Conservation (phyloP, 345 rosid species). For the Citrus trifoliata region DNA sequence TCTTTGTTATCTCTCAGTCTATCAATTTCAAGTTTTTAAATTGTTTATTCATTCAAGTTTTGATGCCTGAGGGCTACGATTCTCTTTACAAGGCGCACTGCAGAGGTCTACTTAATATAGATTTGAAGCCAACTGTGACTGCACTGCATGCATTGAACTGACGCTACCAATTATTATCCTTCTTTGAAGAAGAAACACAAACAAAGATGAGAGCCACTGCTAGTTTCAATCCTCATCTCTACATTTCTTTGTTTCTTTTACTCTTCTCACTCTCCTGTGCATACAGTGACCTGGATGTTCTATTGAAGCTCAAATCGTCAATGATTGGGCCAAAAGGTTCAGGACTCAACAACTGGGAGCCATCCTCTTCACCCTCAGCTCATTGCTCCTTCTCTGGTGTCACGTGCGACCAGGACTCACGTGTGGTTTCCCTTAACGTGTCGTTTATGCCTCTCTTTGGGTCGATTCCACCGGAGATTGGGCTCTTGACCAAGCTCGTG, state of each 20-base stretch:
- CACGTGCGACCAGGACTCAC: constrained; percentile 44
- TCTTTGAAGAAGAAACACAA: neutral
- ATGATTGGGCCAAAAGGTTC: constrained; percentile 46
- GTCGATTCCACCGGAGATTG: constrained; percentile 65
- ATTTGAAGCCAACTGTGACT: constrained; percentile 2
- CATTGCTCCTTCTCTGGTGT: constrained; percentile 90
- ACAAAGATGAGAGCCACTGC: constrained; percentile 24
- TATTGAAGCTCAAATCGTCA: constrained; percentile 62
- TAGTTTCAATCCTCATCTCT: constrained; percentile 6
- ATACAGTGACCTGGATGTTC: constrained; percentile 50
- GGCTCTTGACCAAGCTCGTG: constrained; percentile 49
- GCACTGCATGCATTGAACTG: constrained; percentile 33
- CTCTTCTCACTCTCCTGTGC: constrained; percentile 26
- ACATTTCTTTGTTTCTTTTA: constrained; percentile 19
- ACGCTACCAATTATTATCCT: constrained; percentile 20
- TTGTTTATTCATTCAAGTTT: constrained; percentile 21
- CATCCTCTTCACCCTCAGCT: constrained; percentile 37
- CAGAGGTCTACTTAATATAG: constrained; percentile 29
- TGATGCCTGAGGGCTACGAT: constrained; percentile 36
- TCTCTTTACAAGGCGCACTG: constrained; percentile 24
- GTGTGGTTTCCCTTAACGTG: constrained; percentile 62
- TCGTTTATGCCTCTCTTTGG: constrained; percentile 52
- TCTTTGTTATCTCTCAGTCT: neutral
- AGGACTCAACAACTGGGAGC: constrained; percentile 69
- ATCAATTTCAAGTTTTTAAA: constrained; percentile 3